These are phyloP conservation scores for Wilcoxina mikolae DNA, from an alignment of 495 filamentous ascomycete genomes.

Conservation along the genomic window DNA sequence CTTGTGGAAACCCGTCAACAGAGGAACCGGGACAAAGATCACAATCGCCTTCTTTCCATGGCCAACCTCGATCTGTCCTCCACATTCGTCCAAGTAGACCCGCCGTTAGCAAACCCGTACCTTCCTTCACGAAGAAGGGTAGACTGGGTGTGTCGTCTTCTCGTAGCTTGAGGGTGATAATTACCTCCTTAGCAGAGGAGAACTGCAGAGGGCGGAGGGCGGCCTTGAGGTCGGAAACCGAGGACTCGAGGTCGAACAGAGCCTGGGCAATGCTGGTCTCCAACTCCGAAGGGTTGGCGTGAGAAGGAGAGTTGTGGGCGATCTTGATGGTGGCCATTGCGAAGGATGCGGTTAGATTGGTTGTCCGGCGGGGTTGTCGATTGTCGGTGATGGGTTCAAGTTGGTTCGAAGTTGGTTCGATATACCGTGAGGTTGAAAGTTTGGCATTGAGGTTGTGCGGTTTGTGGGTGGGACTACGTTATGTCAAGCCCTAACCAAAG, in stretches of 20 bases:
- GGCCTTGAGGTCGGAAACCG: constrained; percentile 88
- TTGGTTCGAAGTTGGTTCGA: not conserved
- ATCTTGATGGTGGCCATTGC: constrained; percentile 89
- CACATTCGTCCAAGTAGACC: constrained; percentile 44
- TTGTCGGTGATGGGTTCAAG: not conserved
- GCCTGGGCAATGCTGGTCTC: constrained; percentile 87
- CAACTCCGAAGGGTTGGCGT: constrained; percentile 83
- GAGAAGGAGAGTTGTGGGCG: constrained; percentile 84
- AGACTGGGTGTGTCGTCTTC: constrained; percentile 25
- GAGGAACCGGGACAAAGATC: constrained; percentile 98
- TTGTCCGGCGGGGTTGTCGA: constrained; percentile 1
- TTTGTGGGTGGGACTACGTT: not conserved
- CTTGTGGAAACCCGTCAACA: constrained; percentile 88
- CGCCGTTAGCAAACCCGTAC: constrained; percentile 33
- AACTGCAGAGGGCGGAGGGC: constrained; percentile 92
- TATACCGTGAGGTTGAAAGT: too few relatives aligned
- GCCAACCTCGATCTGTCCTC: constrained; percentile 92
- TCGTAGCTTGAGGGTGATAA: constrained; percentile 35
- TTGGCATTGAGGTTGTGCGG: not conserved
- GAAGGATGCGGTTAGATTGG: constrained; percentile 20
- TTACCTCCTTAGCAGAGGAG: constrained; percentile 91
- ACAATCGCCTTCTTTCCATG: constrained; percentile 99
- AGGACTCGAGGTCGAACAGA: constrained; percentile 94
- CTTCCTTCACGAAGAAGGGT: constrained; percentile 27
- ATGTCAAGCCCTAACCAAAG: not conserved